phyloP scores from a whole-genome alignment of 2,329 filamentous ascomycete species.

The Colletotrichum sp. region DNA sequence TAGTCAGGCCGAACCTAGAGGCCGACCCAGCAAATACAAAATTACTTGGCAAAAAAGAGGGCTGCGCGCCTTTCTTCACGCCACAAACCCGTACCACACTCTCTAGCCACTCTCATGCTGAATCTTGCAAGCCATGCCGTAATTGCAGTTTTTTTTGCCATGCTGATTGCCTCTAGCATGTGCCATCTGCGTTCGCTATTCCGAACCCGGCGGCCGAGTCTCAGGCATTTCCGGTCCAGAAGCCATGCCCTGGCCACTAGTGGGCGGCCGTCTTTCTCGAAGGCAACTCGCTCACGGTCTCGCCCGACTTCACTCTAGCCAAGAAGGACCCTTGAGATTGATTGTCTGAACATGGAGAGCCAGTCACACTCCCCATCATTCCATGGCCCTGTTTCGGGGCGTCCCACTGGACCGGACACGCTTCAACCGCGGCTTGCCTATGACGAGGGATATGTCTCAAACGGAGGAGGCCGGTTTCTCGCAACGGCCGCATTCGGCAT shows the following conservation, averaged over 20 bases:
- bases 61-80: not conserved
- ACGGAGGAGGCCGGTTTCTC: not conserved
- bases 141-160: not conserved
- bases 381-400: not conserved
- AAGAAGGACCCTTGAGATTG: not conserved
- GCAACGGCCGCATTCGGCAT: slow-evolving; percentile 9
- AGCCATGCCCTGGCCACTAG: not conserved
- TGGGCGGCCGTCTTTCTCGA: not conserved
- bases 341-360: not conserved
- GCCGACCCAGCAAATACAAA: slow-evolving; percentile 2
- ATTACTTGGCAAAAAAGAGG: not conserved
- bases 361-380: not conserved
- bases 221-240: slow-evolving; percentile 1
- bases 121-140: slow-evolving; percentile 7
- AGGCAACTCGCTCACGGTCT: not conserved
- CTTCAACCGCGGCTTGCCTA: not conserved
- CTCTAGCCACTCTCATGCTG: not conserved
- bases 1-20: not conserved
- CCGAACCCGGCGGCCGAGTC: not conserved
- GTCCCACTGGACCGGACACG: not conserved
- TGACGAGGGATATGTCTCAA: slow-evolving; percentile 7
- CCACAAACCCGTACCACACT: not conserved
- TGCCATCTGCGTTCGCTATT: not conserved
- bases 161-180: not conserved
- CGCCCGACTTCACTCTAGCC: not conserved